Conservation (phyloP, 768 basidiomycete species). For the Hygrophoropsis aurantiaca region DNA sequence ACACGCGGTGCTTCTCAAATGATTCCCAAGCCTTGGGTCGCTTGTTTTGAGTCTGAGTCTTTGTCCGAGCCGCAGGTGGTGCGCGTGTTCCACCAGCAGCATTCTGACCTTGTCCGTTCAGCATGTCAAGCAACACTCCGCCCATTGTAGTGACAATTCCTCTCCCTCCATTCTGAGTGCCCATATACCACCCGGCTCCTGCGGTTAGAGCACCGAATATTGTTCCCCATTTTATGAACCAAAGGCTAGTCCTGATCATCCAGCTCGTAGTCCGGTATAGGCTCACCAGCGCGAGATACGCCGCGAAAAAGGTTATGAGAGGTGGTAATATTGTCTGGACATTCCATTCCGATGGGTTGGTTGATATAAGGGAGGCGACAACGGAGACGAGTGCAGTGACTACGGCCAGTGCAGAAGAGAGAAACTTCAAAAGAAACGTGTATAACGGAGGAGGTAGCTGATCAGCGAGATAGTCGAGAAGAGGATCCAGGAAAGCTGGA, state of each 20-base stretch:
- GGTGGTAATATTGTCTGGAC: slow-evolving; percentile 70
- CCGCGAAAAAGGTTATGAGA: slow-evolving; percentile 65
- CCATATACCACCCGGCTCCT: slow-evolving; percentile 54
- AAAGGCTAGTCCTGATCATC: slow-evolving; percentile 65
- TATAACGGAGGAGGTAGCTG: slow-evolving; percentile 58
- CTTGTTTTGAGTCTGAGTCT: slow-evolving; percentile 14
- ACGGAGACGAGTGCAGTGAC: slow-evolving; percentile 49
- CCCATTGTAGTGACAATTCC: slow-evolving; percentile 41
- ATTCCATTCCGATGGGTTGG: slow-evolving; percentile 62
- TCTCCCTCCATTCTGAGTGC: slow-evolving; percentile 30
- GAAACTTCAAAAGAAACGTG: slow-evolving; percentile 45
- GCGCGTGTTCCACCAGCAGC: slow-evolving; percentile 24
- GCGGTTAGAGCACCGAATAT: slow-evolving; percentile 57
- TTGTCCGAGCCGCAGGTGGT: slow-evolving; percentile 7
- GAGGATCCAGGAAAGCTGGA: slow-evolving; percentile 51
- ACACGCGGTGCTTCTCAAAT: slow-evolving; percentile 58
- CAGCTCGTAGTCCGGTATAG: slow-evolving; percentile 78
- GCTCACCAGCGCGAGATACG: slow-evolving; percentile 76
- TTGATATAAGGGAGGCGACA: slow-evolving; percentile 44
- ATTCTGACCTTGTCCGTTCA: slow-evolving; percentile 39
- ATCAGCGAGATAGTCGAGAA: slow-evolving; percentile 54
- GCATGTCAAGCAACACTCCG: slow-evolving; percentile 39
- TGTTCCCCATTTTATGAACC: slow-evolving; percentile 76
- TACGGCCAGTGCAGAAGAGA: slow-evolving; percentile 55
- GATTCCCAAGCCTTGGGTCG: slow-evolving; percentile 64